These are phyloP conservation scores for Phytophthora citricola DNA, from an alignment of 352 stramenopile species.

Conservation along the genomic window DNA sequence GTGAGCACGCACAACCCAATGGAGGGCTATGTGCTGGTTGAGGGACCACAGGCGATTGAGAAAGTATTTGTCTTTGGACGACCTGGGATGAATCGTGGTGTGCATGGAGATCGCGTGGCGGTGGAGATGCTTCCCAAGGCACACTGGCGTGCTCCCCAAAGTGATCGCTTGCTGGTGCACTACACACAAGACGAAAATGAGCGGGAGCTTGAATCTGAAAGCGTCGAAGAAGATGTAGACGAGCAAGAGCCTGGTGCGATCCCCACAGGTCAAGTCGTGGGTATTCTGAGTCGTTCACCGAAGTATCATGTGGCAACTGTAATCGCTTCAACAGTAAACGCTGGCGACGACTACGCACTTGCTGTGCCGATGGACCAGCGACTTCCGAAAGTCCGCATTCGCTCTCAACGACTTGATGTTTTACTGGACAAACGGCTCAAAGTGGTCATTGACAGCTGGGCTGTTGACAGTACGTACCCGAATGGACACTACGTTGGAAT, in stretches of 20 bases:
- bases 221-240: slow-evolving; percentile 9
- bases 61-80: slow-evolving; percentile 79
- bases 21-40: slow-evolving; percentile 75
- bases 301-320: slow-evolving; percentile 79
- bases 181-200: slow-evolving; percentile 63
- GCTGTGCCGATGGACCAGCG: slow-evolving; percentile 86
- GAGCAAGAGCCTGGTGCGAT: slow-evolving; percentile 36
- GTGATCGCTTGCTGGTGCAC: slow-evolving; percentile 73
- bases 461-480: slow-evolving; percentile 79
- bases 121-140: slow-evolving; percentile 90
- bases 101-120: slow-evolving; percentile 97
- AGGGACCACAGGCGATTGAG: slow-evolving; percentile 47
- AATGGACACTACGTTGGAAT: slow-evolving; percentile 84
- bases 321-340: slow-evolving; percentile 62
- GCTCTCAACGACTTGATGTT: slow-evolving; percentile 76
- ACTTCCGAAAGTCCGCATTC: slow-evolving; percentile 81
- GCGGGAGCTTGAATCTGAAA: slow-evolving; percentile 35
- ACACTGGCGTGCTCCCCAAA: slow-evolving; percentile 79
- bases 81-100: slow-evolving; percentile 95
- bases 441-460: slow-evolving; percentile 83
- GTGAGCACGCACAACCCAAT: slow-evolving; percentile 78
- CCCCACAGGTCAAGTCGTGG: slow-evolving; percentile 86
- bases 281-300: slow-evolving; percentile 78
- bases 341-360: slow-evolving; percentile 72
- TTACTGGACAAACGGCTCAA: slow-evolving; percentile 86